phyloP scores from a whole-genome alignment of 208 protist genomes.

The Angomonas deanei region DNA sequence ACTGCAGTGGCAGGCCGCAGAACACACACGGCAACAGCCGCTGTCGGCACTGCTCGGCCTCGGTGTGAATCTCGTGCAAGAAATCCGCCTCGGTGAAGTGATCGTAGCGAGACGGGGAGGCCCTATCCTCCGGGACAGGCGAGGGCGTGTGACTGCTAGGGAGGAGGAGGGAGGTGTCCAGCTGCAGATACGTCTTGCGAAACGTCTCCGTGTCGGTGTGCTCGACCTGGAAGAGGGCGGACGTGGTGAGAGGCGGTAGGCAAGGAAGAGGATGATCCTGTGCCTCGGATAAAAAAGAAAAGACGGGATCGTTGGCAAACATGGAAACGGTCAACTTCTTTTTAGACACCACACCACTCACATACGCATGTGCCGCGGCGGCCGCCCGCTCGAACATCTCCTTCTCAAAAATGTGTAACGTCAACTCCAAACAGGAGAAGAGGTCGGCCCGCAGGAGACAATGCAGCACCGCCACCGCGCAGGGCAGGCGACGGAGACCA shows the following conservation, averaged over 20 bases:
- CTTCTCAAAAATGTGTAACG: constrained; percentile 66
- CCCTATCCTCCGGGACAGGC: neutral
- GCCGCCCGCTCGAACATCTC: constrained; percentile 23
- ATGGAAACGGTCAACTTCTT: neutral
- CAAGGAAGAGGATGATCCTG: neutral
- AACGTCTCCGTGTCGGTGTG: constrained; percentile 45
- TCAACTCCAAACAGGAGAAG: constrained; percentile 66
- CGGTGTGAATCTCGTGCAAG: constrained; percentile 8
- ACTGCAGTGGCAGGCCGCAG: constrained; percentile 57
- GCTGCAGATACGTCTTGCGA: constrained; percentile 35
- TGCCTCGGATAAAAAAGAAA: neutral
- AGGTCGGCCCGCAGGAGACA: constrained; percentile 44
- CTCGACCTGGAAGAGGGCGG: constrained; percentile 52
- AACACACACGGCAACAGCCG: constrained; percentile 55
- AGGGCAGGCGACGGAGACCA: constrained; percentile 42
- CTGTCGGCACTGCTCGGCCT: constrained; percentile 30
- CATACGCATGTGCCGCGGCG: constrained; percentile 13
- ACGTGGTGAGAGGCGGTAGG: constrained; percentile 27
- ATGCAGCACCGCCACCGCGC: constrained; percentile 58
- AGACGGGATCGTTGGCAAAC: neutral
- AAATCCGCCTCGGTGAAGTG: constrained; percentile 47
- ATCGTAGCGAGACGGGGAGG: constrained; percentile 26
- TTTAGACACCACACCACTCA: neutral
- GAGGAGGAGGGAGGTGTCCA: neutral
- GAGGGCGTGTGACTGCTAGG: neutral